Evolutionary conservation across 1,284 basidiomycete genomes (phyloP), one percentile per base, ranked within the genome.

Genomic region (Tilletia caries): DNA sequence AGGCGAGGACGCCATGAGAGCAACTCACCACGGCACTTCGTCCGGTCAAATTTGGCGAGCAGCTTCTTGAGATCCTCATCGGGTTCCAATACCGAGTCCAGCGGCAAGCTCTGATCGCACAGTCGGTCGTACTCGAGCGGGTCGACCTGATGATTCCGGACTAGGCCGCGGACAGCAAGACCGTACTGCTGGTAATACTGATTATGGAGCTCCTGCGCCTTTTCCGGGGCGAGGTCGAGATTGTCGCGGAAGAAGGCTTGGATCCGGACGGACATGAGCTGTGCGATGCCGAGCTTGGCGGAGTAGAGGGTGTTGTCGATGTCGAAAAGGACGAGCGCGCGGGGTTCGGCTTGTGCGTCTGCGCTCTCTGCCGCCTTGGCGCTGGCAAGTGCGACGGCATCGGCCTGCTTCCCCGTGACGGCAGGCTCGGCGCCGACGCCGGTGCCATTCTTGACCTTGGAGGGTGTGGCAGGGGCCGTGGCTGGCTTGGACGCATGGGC

Each of bases 101-200:
- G 86, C 2, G 92, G 92, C 18, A 95, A 85, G 18, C 91, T 88
- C 3, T 90, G 90, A 76, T 95, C 92, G 82, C 92, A 94, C 83
- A 91, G 89, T 68, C 84, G 85, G 84, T 95, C 91, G 81, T 93
- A 95, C 80, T 94, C 92, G 68, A 94, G 83, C 8, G 92, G 90
- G 83, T 95, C 92, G 79, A 93, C 89, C 71, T 89, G 84, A 78
- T 94, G 91, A 83, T 95, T 90, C 66, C 87, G 87, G 37, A 89
- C 88, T 41, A 95, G 86, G 15, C 92, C 92, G 34, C 92, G 88
- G 34, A 95, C 85, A n/a, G 92, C 91, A 32, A 95, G 88, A 13
- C 92, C 92, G 73, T 93, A 92, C 48, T 82, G 78, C 29, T 86
- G 89, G 83, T 92, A 93, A 82, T 94, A 94, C 73, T 86, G 85